These are phyloP conservation scores for Aureobasidium musti DNA, from an alignment of 2,329 filamentous ascomycete genomes.

Conservation along the genomic window DNA sequence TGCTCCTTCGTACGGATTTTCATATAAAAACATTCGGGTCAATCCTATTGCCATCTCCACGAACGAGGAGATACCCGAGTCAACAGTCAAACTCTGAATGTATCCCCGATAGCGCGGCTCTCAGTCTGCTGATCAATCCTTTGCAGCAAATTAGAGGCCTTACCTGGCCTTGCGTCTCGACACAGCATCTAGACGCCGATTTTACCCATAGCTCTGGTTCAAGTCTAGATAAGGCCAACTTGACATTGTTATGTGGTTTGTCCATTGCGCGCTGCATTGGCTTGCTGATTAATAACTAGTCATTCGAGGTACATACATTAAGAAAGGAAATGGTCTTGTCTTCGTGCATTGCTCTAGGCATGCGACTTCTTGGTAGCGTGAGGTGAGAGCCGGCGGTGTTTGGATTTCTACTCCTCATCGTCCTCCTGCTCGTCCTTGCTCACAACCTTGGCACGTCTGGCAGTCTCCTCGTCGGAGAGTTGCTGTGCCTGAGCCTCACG, in stretches of 20 bases:
- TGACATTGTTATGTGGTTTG: neutral
- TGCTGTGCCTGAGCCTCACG: conserved; percentile 41
- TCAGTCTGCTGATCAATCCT: conserved; percentile 5
- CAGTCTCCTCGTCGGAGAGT: conserved; percentile 40
- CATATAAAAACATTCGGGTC: conserved; percentile 1
- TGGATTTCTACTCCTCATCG: conserved; percentile 33
- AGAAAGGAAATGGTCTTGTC: conserved; percentile 8
- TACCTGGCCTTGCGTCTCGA: neutral
- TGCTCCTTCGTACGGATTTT: conserved; percentile 7
- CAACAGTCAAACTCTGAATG: neutral
- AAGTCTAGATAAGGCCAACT: neutral
- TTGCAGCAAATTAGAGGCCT: neutral
- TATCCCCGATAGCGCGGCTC: conserved; percentile 2
- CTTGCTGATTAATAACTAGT: conserved; percentile 22
- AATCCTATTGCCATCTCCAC: neutral
- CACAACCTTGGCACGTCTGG: conserved; percentile 35
- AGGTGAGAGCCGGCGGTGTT: neutral
- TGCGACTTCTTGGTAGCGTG: conserved; percentile 2
- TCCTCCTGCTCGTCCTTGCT: conserved; percentile 32
- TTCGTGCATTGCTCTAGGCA: neutral
- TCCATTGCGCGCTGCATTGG: neutral
- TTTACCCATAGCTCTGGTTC: neutral
- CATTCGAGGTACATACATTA: conserved; percentile 15
- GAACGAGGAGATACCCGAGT: neutral
- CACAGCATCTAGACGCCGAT: neutral